Evolutionary conservation across 2,329 filamentous ascomycete genomes (phyloP).

Genomic region (Alternaria panax): DNA sequence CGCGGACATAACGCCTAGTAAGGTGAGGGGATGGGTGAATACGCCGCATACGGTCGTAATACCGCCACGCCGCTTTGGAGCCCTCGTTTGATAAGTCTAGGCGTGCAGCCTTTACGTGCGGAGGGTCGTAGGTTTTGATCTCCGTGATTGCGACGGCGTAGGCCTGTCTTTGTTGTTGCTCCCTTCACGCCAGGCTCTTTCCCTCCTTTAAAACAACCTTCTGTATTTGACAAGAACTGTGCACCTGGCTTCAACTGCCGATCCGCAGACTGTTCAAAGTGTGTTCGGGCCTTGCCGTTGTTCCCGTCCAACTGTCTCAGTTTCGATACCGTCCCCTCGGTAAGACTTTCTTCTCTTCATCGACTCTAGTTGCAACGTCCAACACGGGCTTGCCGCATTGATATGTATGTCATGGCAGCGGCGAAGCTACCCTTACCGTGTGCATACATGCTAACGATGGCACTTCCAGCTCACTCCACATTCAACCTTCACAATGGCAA

Average conservation of each 20-base stretch:
- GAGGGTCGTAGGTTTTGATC: conserved; percentile 3
- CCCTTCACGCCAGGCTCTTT: not conserved
- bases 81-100: not conserved
- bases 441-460: conserved; percentile 8
- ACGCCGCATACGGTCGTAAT: not conserved
- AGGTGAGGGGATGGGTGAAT: not conserved
- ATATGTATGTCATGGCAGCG: not conserved
- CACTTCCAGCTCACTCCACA: conserved; percentile 5
- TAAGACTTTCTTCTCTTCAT: conserved; percentile 12
- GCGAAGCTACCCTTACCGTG: not conserved
- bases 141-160: not conserved
- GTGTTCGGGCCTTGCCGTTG: not conserved
- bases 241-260: not conserved
- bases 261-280: not conserved
- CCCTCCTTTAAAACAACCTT: not conserved
- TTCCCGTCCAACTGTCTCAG: not conserved
- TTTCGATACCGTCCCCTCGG: conserved; percentile 1
- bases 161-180: not conserved
- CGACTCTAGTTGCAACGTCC: not conserved
- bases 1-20: not conserved
- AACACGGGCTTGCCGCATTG: not conserved
- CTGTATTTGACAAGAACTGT: not conserved
- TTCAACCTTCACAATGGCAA: conserved; percentile 29
- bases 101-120: not conserved
- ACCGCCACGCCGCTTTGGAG: not conserved